Evolutionary conservation across 2,329 filamentous ascomycete species (phyloP).

Genomic region (Fusarium anguioides): DNA sequence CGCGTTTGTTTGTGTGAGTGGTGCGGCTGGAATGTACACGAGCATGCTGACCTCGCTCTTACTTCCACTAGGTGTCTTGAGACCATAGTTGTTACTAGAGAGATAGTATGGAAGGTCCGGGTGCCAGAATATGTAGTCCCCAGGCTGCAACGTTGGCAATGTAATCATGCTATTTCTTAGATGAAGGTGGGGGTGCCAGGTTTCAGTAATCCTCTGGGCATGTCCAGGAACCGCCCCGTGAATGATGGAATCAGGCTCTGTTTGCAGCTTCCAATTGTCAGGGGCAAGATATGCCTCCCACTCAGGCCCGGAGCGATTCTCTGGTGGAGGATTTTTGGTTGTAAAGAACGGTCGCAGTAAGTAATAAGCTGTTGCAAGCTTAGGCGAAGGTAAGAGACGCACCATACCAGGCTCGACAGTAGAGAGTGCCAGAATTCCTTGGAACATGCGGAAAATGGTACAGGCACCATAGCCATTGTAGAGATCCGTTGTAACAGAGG

Average conservation of each 20-base stretch:
- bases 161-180: conserved; percentile 65
- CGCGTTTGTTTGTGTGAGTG: conserved; percentile 67
- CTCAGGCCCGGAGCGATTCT: conserved; percentile 52
- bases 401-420: conserved; percentile 73
- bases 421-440: conserved; percentile 66
- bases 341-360: conserved; percentile 71
- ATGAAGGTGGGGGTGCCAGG: conserved; percentile 67
- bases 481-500: conserved; percentile 64
- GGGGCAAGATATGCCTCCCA: conserved; percentile 65
- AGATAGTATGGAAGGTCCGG: conserved; percentile 68
- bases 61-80: conserved; percentile 44
- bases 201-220: conserved; percentile 67
- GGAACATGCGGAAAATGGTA: conserved; percentile 69
- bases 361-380: conserved; percentile 80
- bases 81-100: conserved; percentile 52
- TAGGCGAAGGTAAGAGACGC: conserved; percentile 78
- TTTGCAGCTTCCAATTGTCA: conserved; percentile 58
- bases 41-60: conserved; percentile 59
- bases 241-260: conserved; percentile 65
- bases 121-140: conserved; percentile 70
- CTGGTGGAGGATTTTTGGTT: conserved; percentile 56
- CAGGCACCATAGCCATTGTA: conserved; percentile 69
- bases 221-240: conserved; percentile 69
- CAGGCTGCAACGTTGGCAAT: conserved; percentile 64
- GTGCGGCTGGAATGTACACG: conserved; percentile 66